phyloP scores from a whole-genome alignment of 108 stramenopile species.

The Mediolabrus comicus region DNA sequence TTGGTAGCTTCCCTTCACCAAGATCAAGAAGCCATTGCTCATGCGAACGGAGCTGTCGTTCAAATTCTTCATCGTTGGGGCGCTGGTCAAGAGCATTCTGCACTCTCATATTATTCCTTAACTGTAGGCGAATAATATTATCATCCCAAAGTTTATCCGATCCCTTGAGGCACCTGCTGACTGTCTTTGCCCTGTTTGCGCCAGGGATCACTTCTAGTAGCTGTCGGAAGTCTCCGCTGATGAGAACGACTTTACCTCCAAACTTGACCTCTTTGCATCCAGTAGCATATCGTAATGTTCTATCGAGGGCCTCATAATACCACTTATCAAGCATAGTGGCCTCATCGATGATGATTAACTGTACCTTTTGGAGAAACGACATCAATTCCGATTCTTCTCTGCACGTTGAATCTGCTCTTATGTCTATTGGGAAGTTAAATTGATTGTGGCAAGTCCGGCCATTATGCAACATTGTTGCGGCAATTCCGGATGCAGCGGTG shows the following conservation, averaged over 20 bases:
- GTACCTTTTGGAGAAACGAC: background rate
- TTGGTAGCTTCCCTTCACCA: slow-evolving; percentile 5
- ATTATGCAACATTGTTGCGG: slow-evolving; percentile 1
- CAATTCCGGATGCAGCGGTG: slow-evolving; percentile 6
- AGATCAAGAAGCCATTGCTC: slow-evolving; percentile 8
- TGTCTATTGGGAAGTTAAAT: slow-evolving; percentile 3
- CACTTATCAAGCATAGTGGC: slow-evolving; percentile 6
- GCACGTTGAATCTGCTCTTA: background rate
- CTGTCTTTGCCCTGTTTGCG: background rate
- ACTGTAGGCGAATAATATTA: background rate
- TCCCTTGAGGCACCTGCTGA: background rate
- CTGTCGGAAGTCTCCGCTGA: slow-evolving; percentile 21
- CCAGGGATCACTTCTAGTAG: slow-evolving; percentile 4
- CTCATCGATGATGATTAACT: slow-evolving; percentile 16
- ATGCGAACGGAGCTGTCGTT: slow-evolving; percentile 6
- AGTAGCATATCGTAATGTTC: background rate
- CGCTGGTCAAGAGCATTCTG: background rate
- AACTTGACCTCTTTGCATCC: background rate
- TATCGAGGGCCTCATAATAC: slow-evolving; percentile 4
- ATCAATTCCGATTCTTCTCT: background rate
- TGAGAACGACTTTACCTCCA: slow-evolving; percentile 13
- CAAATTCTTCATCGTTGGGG: background rate
- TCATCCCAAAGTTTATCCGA: slow-evolving; percentile 2
- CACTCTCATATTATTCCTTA: slow-evolving; percentile 18
- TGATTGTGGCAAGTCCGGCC: slow-evolving; percentile 8